A percentile compares a stretch with the other conserved stretches of the same genome.
phyloP scores from a whole-genome alignment of 164 flowering plant species.

The Santalum album region DNA sequence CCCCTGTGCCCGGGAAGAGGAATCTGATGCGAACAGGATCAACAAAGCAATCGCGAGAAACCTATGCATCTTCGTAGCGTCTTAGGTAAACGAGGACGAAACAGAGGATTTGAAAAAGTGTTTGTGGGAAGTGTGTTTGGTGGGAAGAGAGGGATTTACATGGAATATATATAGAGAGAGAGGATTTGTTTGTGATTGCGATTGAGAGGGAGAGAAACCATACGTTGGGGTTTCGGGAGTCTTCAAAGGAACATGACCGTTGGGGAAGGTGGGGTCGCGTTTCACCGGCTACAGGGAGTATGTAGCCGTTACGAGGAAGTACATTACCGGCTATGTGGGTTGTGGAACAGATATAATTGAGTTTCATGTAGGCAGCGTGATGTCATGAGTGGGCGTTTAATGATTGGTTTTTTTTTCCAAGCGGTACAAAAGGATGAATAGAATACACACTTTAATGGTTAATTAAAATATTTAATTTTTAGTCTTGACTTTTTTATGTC shows the following conservation, averaged over 20 bases:
- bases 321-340: constrained; percentile 6
- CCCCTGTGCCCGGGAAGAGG: constrained; percentile 13
- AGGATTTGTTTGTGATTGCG: too few relatives aligned
- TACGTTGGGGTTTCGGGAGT: neutral
- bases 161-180: constrained; percentile 3
- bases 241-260: constrained; percentile 23
- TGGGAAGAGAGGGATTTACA: neutral
- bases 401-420: too few relatives aligned
- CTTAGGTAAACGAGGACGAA: too few relatives aligned
- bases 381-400: too few relatives aligned
- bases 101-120: too few relatives aligned
- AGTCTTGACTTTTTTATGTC: too few relatives aligned
- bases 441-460: too few relatives aligned
- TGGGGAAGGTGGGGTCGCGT: constrained; percentile 10
- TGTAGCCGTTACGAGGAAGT: constrained; percentile 20
- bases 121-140: neutral
- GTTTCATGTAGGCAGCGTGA: too few relatives aligned
- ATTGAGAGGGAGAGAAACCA: neutral
- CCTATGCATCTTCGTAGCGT: neutral
- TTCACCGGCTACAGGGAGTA: constrained; percentile 12
- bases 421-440: too few relatives aligned
- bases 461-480: too few relatives aligned
- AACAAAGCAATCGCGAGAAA: neutral
- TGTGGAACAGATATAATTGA: too few relatives aligned
- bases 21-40: constrained; percentile 6